Conservation (phyloP, 2,329 filamentous ascomycete species). For the Bimuria novae-zelandiae region DNA sequence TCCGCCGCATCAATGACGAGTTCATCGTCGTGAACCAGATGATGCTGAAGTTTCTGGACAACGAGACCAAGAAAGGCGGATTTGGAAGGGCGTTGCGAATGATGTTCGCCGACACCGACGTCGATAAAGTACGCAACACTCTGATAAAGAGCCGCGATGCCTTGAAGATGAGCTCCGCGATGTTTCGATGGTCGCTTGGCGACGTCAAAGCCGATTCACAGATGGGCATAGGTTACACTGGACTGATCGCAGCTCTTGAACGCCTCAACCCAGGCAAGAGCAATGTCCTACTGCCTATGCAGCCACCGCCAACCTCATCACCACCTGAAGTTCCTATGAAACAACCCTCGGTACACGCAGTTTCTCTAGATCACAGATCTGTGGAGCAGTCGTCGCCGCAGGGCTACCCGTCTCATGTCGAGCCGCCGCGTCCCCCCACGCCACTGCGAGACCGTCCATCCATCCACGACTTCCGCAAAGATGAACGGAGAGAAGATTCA, state of each 20-base stretch:
- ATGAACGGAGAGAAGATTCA: slow-evolving; percentile 9
- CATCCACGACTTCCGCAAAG: slow-evolving; percentile 13
- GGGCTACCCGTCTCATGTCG: background rate
- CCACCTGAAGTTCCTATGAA: slow-evolving; percentile 35
- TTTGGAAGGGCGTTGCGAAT: slow-evolving; percentile 67
- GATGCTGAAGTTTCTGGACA: slow-evolving; percentile 64
- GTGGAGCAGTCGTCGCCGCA: background rate
- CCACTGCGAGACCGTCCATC: slow-evolving; percentile 21
- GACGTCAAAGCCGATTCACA: slow-evolving; percentile 61
- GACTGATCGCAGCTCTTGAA: slow-evolving; percentile 67
- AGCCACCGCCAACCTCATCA: slow-evolving; percentile 38
- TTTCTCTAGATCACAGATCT: background rate
- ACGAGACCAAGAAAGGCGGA: slow-evolving; percentile 62
- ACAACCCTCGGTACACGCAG: slow-evolving; percentile 11
- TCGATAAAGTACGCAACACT: slow-evolving; percentile 63
- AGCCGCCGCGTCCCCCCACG: slow-evolving; percentile 4
- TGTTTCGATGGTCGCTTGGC: slow-evolving; percentile 69
- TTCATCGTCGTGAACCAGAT: slow-evolving; percentile 68
- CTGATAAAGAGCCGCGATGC: slow-evolving; percentile 64
- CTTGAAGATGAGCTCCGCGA: slow-evolving; percentile 65
- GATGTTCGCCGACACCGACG: slow-evolving; percentile 58
- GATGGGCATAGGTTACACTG: slow-evolving; percentile 69
- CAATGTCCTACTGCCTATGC: slow-evolving; percentile 28
- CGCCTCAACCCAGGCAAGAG: slow-evolving; percentile 48
- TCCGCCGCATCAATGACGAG: slow-evolving; percentile 64